phyloP scores from a whole-genome alignment of 305 asterid species.

The Lippia alba region DNA sequence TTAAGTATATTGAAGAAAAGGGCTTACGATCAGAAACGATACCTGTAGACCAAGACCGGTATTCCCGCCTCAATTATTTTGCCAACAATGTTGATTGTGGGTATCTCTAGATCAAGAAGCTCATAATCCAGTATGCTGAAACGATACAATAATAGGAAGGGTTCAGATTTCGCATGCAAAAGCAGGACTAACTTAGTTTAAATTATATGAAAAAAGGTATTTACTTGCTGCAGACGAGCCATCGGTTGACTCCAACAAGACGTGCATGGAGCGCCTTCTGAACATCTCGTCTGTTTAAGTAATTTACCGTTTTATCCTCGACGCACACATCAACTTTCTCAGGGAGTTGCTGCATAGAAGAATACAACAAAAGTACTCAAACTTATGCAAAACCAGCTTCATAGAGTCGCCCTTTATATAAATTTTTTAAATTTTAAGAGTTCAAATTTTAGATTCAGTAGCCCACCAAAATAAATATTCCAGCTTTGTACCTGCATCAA shows the following conservation, averaged over 20 bases:
- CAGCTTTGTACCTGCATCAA: background rate
- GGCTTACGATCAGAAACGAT: background rate
- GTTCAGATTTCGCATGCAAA: slow-evolving; percentile 21
- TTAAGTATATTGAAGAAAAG: slow-evolving; percentile 3
- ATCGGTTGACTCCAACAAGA: slow-evolving; percentile 57
- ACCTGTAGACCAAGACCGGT: slow-evolving; percentile 78
- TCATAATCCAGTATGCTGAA: slow-evolving; percentile 73
- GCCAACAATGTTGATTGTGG: slow-evolving; percentile 65
- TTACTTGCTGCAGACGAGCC: slow-evolving; percentile 82
- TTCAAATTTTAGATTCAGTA: no score
- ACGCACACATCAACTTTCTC: slow-evolving; percentile 76
- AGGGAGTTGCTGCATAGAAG: slow-evolving; percentile 54
- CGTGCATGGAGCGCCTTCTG: slow-evolving; percentile 67
- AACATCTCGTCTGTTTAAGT: slow-evolving; percentile 71
- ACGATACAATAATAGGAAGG: slow-evolving; percentile 8
- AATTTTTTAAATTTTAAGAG: no score
- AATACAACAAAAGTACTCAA: background rate
- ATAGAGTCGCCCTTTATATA: no score
- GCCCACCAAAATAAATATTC: no score
- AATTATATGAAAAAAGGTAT: background rate
- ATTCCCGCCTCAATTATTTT: slow-evolving; percentile 60
- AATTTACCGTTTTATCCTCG: slow-evolving; percentile 65
- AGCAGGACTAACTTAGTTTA: background rate
- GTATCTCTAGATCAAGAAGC: slow-evolving; percentile 72
- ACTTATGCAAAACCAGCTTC: background rate